Conservation (phyloP, 768 basidiomycete species). For the Agaricus bisporus region DNA sequence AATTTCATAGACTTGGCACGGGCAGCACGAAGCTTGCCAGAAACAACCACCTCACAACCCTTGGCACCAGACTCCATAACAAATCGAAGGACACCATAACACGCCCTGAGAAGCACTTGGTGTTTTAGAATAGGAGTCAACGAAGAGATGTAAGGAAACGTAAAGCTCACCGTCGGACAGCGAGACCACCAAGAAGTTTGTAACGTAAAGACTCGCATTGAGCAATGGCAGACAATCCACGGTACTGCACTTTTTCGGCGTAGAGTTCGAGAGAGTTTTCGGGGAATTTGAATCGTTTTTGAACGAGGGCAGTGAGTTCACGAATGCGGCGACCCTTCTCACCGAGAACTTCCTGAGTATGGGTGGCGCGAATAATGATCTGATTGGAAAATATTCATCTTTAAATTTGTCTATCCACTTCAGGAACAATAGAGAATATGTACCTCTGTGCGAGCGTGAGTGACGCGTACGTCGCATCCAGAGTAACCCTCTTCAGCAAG, state of each 20-base stretch:
- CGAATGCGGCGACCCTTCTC: conserved; percentile 99
- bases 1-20: conserved; percentile 99
- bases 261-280: conserved; percentile 98
- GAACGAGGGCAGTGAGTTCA: conserved; percentile 95
- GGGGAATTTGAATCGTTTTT: conserved; percentile 99
- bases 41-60: conserved; percentile 99
- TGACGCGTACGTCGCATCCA: conserved; percentile 99
- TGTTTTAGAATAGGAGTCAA: neutral
- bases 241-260: conserved; percentile 98
- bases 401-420: neutral
- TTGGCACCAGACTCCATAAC: conserved; percentile 99
- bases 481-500: conserved; percentile 99
- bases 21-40: conserved; percentile 98
- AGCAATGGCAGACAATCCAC: conserved; percentile 96
- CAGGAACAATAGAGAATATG: neutral
- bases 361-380: conserved; percentile 99
- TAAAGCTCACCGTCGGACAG: conserved; percentile 83
- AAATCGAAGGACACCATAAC: conserved; percentile 99
- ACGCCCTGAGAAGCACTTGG: conserved; percentile 29
- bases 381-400: conserved; percentile 21
- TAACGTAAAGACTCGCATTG: conserved; percentile 98
- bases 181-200: conserved; percentile 99
- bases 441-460: conserved; percentile 97
- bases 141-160: neutral
- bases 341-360: conserved; percentile 97